A percentile compares a stretch with the other conserved stretches of the same genome.
Evolutionary conservation across 257 asterid species (phyloP).

Genomic region (Ballota nigra): DNA sequence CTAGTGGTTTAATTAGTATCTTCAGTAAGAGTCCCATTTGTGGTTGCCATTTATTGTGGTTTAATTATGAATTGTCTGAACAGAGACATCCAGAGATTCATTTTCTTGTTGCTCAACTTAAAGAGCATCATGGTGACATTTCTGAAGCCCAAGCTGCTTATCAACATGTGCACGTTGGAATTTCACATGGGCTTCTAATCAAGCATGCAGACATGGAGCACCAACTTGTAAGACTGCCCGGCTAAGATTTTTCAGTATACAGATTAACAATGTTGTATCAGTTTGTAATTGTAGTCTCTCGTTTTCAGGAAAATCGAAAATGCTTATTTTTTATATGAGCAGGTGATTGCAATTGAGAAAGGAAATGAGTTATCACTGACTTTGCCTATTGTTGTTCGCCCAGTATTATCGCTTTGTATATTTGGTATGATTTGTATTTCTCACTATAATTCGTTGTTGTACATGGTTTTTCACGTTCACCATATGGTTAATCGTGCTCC

Average conservation of each 20-base stretch:
- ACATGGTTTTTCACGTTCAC: not conserved
- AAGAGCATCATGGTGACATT: constrained; percentile 77
- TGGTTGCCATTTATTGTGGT: constrained; percentile 18
- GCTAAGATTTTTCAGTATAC: constrained; percentile 7
- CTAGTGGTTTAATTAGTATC: not conserved
- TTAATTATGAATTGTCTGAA: constrained; percentile 23
- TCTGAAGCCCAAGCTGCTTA: constrained; percentile 87
- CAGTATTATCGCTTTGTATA: constrained; percentile 70
- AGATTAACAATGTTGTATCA: constrained; percentile 1
- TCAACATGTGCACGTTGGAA: constrained; percentile 86
- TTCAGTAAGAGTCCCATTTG: not conserved
- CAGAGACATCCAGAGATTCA: constrained; percentile 99
- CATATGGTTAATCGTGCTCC: not conserved
- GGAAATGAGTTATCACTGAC: constrained; percentile 93
- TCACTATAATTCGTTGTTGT: not conserved
- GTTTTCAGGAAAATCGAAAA: constrained; percentile 69
- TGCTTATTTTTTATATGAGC: constrained; percentile 82
- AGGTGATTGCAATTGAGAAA: constrained; percentile 89
- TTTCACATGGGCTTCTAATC: constrained; percentile 85
- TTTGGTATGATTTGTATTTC: constrained; percentile 36
- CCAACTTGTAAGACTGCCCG: constrained; percentile 57
- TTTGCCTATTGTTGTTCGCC: constrained; percentile 60
- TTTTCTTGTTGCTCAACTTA: constrained; percentile 88
- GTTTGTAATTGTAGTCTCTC: constrained; percentile 15
- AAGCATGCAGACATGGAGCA: constrained; percentile 97